Evolutionary conservation across 1,139 yeast genomes (phyloP), one percentile per base, ranked within the genome.

Genomic region (Yamadazyma songkhlaensis): DNA sequence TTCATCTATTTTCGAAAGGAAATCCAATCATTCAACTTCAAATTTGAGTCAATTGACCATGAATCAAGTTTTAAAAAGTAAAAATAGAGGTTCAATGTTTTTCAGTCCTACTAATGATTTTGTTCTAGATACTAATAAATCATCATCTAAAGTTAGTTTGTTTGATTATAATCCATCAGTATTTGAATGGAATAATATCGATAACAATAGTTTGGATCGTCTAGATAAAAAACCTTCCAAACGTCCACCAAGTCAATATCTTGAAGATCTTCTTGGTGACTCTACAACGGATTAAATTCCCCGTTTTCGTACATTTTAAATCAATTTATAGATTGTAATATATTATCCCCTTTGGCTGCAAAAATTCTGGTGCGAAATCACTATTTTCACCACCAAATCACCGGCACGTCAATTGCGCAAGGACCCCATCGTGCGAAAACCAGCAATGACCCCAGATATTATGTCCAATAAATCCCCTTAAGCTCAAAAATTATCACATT

Each of bases 151-250:
- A 4, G 25, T 11, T 2, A 33, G 36, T 21, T 42, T 77, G 74
- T 9, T 85, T 72, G 52, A 71, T 80, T 49, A 84, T 89, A 1
- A 78, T 90, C n/a, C 71, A 81, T 35, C 81, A 92, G 5, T 67
- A 81, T 60, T 79, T 85, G 67, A 84, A 87, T 32, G 95, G 92
- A 33, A 24, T 21, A 32, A 20, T 25, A 14, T 38, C 31, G 14
- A 30, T 12, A 15, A 30, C n/a, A 28, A 33, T 20, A 14, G 21
- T 11, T 21, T 24, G 21, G n/a, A 28, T 2, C 33, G 15, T 10
- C 25, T 7, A 45, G 25, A 31, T 11, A 13, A 14, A 10, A 20
- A 17, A 9, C 15, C 34, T 14, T 14, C 26, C n/a, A 39, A 43
- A 24, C 42, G 67, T 39, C 64, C 67, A 0, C 69, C 69, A 10